Conservation (phyloP, 805 yeast genomes). For the Starmera pachycereana region DNA sequence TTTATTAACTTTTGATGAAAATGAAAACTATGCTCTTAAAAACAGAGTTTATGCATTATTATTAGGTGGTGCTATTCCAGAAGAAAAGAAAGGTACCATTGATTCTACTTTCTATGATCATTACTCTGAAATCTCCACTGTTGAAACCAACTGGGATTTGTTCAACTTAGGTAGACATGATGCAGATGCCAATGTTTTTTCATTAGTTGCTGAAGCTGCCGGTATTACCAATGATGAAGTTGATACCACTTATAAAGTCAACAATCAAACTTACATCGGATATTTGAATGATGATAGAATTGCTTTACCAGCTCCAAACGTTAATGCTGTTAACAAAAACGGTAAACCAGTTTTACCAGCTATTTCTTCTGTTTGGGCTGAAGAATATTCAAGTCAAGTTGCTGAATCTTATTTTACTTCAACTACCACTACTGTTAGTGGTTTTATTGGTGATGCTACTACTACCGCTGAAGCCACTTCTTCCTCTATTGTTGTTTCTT, state of each 20-base stretch:
- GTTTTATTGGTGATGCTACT: slow-evolving; percentile 7
- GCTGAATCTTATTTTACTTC: slow-evolving; percentile 21
- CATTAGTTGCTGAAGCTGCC: slow-evolving; percentile 27
- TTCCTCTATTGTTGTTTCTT: slow-evolving; percentile 5
- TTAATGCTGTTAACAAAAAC: slow-evolving; percentile 22
- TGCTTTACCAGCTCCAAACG: slow-evolving; percentile 27
- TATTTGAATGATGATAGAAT: slow-evolving; percentile 20
- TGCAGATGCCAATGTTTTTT: slow-evolving; percentile 38
- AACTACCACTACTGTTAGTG: slow-evolving; percentile 22
- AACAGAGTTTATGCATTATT: slow-evolving; percentile 36
- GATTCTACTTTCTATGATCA: slow-evolving; percentile 42
- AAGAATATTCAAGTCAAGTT: slow-evolving; percentile 17
- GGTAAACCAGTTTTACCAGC: slow-evolving; percentile 24
- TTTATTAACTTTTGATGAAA: slow-evolving; percentile 41
- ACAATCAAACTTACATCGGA: slow-evolving; percentile 24
- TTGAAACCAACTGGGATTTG: slow-evolving; percentile 41
- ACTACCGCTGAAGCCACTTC: slow-evolving; percentile 6
- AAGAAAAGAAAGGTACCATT: slow-evolving; percentile 28
- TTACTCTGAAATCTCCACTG: slow-evolving; percentile 39
- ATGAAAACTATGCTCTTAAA: slow-evolving; percentile 30
- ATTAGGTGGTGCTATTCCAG: slow-evolving; percentile 38
- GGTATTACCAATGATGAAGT: slow-evolving; percentile 21
- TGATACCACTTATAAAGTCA: slow-evolving; percentile 23
- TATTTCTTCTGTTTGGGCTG: slow-evolving; percentile 25
- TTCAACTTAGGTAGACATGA: slow-evolving; percentile 41